Percentiles rank a stretch among this genome's conserved stretches.
Evolutionary conservation across 2,329 filamentous ascomycete species (phyloP).

Genomic region (Aspergillus floridensis): DNA sequence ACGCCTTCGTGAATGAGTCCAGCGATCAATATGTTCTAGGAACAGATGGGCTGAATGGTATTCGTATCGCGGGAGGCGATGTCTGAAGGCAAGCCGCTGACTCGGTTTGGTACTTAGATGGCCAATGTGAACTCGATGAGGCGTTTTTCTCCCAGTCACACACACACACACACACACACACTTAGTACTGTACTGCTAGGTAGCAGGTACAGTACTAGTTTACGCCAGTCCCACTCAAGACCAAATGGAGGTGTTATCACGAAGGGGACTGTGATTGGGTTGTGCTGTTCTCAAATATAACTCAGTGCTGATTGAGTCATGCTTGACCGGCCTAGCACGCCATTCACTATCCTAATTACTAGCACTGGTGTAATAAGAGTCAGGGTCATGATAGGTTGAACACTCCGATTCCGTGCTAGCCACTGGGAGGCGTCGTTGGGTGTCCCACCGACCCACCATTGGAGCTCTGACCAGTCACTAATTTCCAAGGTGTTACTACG

Average conservation of each 20-base stretch:
- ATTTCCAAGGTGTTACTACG: background rate
- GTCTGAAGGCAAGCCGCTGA: background rate
- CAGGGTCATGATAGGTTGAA: background rate
- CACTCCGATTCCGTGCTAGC: background rate
- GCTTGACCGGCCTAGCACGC: background rate
- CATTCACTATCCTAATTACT: background rate
- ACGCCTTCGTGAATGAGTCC: background rate
- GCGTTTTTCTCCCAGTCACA: background rate
- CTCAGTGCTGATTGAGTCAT: background rate
- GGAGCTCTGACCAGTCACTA: background rate
- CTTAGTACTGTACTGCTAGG: background rate
- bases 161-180: background rate
- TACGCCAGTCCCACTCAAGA: background rate
- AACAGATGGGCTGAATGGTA: background rate
- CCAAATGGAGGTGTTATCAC: background rate
- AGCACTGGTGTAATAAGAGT: background rate
- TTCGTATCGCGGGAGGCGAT: background rate
- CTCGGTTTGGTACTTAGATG: background rate
- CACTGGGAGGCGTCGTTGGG: background rate
- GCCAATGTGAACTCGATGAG: background rate
- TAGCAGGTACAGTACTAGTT: background rate
- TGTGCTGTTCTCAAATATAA: background rate
- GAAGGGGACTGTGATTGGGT: background rate
- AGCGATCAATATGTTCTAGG: background rate
- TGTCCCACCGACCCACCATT: background rate